Conservation (phyloP, 2,329 filamentous ascomycete species). For the Arthrobotrys musiformis region DNA sequence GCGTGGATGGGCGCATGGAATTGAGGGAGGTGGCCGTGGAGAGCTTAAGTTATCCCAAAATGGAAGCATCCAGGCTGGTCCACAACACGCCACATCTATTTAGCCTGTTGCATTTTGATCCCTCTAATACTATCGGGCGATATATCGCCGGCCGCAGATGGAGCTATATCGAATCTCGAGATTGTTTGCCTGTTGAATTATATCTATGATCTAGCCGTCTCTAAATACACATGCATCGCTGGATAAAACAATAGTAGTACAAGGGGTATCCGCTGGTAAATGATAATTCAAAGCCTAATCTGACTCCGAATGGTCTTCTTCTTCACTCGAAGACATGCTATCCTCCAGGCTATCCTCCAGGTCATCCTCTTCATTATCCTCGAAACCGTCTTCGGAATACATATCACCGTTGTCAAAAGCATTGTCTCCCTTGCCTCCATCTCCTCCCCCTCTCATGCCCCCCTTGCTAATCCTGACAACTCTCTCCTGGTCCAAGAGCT, state of each 20-base stretch:
- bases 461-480: conserved; percentile 15
- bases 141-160: too few species aligned
- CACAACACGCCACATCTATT: conserved; percentile 12
- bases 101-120: conserved; percentile 3
- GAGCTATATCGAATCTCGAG: background rate
- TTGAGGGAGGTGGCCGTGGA: conserved; percentile 25
- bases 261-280: background rate
- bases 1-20: background rate
- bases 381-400: background rate
- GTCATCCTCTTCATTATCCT: background rate
- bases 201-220: background rate
- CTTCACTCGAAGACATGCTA: background rate
- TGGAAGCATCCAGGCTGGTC: background rate
- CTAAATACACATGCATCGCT: background rate
- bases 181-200: background rate
- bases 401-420: background rate
- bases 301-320: background rate
- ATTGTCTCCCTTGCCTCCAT: background rate
- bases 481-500: conserved; percentile 34
- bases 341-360: background rate
- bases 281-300: background rate
- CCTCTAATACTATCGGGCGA: background rate
- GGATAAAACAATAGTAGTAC: background rate
- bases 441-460: background rate
- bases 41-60: conserved; percentile 32